Evolutionary conservation across 345 rosid genomes (phyloP).

Genomic region (Salix udensis): DNA sequence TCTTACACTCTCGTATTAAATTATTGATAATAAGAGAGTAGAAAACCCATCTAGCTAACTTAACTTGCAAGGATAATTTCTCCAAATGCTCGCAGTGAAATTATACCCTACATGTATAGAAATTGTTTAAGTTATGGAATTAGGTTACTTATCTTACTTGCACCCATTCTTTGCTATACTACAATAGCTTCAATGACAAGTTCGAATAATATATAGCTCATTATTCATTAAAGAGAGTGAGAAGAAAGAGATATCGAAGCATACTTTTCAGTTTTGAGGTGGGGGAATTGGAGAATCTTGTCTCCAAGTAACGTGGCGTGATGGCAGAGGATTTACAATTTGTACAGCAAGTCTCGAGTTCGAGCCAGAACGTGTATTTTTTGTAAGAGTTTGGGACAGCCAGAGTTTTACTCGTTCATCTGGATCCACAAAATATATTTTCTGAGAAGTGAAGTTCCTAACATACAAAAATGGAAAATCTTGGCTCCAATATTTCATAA

Average conservation of each 20-base stretch:
- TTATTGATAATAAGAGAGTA: too few relatives aligned
- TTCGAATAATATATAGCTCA: not conserved
- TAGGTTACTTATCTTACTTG: not conserved
- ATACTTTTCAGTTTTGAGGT: not conserved
- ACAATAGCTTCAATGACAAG: constrained; percentile 1
- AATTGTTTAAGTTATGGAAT: not conserved
- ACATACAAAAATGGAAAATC: not conserved
- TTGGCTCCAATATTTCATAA: constrained; percentile 4
- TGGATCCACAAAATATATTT: too few relatives aligned
- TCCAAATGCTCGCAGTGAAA: not conserved
- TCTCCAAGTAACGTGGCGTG: too few relatives aligned
- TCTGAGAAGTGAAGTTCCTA: too few relatives aligned
- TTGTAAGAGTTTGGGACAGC: too few relatives aligned
- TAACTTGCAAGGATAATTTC: not conserved
- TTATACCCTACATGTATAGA: not conserved
- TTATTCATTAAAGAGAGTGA: constrained; percentile 2
- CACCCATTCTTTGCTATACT: not conserved
- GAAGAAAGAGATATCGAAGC: not conserved
- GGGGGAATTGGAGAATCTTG: not conserved
- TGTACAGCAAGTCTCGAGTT: too few relatives aligned
- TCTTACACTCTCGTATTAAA: not conserved
- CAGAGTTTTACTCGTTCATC: too few relatives aligned
- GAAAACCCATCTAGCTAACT: too few relatives aligned
- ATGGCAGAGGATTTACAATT: too few relatives aligned
- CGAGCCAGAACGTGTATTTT: too few relatives aligned